Base-by-base conservation (phyloP, 1,284 basidiomycete species). In the Grifola frondosa region DNA sequence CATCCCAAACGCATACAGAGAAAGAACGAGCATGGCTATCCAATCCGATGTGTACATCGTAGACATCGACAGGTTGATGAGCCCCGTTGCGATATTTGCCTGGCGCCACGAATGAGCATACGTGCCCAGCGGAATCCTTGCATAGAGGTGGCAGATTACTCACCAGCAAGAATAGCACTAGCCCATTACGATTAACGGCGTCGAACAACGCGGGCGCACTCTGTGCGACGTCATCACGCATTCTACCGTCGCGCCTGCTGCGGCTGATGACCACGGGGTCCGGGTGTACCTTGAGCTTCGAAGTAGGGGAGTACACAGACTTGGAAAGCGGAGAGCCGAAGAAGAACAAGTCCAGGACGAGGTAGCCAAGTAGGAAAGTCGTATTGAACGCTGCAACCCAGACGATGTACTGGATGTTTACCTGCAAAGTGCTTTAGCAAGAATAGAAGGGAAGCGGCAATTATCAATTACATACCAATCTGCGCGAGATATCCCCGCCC, bases 361-460 rank as follows among this genome's bases (percentile, higher is more conserved):
- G 72, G 63, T 97, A 97, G 2, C 80, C 81, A 8, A 93, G 73
- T 16, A 98, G 69, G 67, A 95, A 94, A 2, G 83, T 77, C 0
- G 87, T 84, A 64, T 98, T 99, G 78, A 84, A 97, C 2, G 92
- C 94, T 0, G 80, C 78, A 6, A 89, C 80, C 93, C 94, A 98
- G 19, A 94, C 64, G 30, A 96, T 82, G 63, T 99, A 99, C 2
- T 86, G 75, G 19, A 92, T 56, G 58, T 99, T 98, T 33, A 86
- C 88, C 91, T 95, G 53, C 13, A 25, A 35, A 24, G 20, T 13
- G 20, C 16, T 8, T 40, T 13, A 30, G 32, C n/a, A 15, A 19
- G 24, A 31, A 31, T 16, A 11, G 24, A 12, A 44, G 43, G 41
- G 26, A 10, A 32, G 32, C 23, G n/a, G n/a, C n/a, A n/a, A n/a